Evolutionary conservation across 2,329 filamentous ascomycete genomes (phyloP).

Genomic region (Piedraia hortae): DNA sequence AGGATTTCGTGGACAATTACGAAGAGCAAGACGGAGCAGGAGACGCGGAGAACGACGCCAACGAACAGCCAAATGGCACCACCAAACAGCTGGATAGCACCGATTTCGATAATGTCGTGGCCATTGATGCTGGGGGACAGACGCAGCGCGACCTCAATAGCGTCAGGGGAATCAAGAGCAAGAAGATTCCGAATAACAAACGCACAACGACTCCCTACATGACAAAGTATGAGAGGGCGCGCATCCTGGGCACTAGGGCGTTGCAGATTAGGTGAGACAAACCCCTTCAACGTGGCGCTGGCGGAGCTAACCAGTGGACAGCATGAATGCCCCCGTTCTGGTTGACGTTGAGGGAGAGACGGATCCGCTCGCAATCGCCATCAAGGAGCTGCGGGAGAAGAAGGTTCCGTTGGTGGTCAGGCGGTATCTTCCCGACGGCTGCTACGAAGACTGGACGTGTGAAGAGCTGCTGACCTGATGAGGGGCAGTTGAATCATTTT

Average conservation of each 20-base stretch:
- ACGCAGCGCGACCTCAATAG: slow-evolving; percentile 23
- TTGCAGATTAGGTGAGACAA: slow-evolving; percentile 60
- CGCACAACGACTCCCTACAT: slow-evolving; percentile 90
- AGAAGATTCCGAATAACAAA: slow-evolving; percentile 72
- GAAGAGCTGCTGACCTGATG: slow-evolving; percentile 47
- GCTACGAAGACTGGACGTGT: slow-evolving; percentile 98
- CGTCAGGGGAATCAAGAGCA: slow-evolving; percentile 34
- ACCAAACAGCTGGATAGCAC: slow-evolving; percentile 6
- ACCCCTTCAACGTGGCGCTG: background rate
- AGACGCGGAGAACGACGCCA: slow-evolving; percentile 5
- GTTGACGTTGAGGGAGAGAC: slow-evolving; percentile 95
- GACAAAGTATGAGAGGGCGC: slow-evolving; percentile 94
- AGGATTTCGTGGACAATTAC: slow-evolving; percentile 29
- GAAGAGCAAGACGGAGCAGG: slow-evolving; percentile 11
- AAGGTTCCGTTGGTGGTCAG: slow-evolving; percentile 92
- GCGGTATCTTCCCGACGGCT: slow-evolving; percentile 88
- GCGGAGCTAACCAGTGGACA: slow-evolving; percentile 13
- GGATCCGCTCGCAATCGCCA: slow-evolving; percentile 85
- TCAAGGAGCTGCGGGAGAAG: slow-evolving; percentile 93
- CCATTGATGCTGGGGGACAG: slow-evolving; percentile 24
- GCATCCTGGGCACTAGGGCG: slow-evolving; percentile 76
- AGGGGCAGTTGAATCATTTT: too few relatives aligned
- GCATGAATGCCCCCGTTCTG: slow-evolving; percentile 91
- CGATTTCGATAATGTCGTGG: slow-evolving; percentile 14
- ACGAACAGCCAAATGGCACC: slow-evolving; percentile 6